These are phyloP conservation scores for Cavenderia fasciculata DNA, from an alignment of 78 protist species.

Conservation along the genomic window DNA sequence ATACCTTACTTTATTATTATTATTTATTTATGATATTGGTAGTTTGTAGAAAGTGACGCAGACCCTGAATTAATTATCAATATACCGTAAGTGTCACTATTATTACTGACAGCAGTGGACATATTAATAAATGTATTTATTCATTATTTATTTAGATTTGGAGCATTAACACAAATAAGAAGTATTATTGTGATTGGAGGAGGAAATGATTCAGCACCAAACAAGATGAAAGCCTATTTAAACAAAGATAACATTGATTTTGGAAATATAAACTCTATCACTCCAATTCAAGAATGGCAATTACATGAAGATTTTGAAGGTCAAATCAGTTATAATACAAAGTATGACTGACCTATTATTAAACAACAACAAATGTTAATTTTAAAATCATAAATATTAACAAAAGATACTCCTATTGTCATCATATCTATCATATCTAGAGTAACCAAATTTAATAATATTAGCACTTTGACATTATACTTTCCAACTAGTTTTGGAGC, in stretches of 20 bases:
- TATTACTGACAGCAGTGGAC: neutral
- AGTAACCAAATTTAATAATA: slow-evolving; percentile 62
- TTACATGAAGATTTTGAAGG: slow-evolving; percentile 74
- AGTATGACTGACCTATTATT: slow-evolving; percentile 46
- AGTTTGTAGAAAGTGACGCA: slow-evolving; percentile 72
- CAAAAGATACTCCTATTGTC: no score
- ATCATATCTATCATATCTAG: slow-evolving; percentile 4
- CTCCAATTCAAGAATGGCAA: slow-evolving; percentile 79
- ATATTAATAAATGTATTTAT: neutral
- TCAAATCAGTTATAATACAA: slow-evolving; percentile 46
- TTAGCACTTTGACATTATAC: slow-evolving; percentile 40
- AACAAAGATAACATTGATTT: slow-evolving; percentile 75
- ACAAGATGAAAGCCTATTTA: slow-evolving; percentile 58
- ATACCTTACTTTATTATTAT: neutral
- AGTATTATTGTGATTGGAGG: slow-evolving; percentile 79
- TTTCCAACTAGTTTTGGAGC: slow-evolving; percentile 75
- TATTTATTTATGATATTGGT: neutral
- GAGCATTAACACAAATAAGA: slow-evolving; percentile 58
- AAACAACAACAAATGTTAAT: neutral
- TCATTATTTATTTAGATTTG: slow-evolving; percentile 21
- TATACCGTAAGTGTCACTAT: slow-evolving; percentile 66
- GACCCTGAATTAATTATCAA: slow-evolving; percentile 75
- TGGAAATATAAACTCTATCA: slow-evolving; percentile 16
- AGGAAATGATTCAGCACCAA: slow-evolving; percentile 50
- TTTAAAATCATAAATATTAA: no score